A percentile compares a stretch with the other conserved stretches of the same genome.
Evolutionary conservation across 805 yeast genomes (phyloP).

Genomic region (Hanseniaspora jakobsenii): DNA sequence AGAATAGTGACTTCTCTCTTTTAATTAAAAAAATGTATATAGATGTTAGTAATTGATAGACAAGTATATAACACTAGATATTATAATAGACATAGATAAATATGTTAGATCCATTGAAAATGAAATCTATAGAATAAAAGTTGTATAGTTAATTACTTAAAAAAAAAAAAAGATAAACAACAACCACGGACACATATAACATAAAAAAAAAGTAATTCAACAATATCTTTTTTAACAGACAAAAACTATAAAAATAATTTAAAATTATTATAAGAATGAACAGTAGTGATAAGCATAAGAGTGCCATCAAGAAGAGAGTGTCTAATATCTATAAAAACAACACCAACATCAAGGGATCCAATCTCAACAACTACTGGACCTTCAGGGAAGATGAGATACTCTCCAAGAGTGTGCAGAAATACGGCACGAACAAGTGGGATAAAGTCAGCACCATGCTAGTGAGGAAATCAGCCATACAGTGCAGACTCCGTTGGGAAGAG

Average conservation of each 20-base stretch:
- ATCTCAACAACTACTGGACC: conserved; percentile 49
- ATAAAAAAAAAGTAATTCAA: not conserved
- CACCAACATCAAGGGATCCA: conserved; percentile 50
- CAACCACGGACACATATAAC: too few species aligned
- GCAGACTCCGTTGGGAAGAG: conserved; percentile 86
- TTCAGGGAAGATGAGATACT: conserved; percentile 73
- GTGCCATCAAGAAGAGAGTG: not conserved
- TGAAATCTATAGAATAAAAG: too few species aligned
- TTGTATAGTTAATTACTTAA: too few species aligned
- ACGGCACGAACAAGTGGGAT: conserved; percentile 91
- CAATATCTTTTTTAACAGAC: not conserved
- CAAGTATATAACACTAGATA: too few species aligned
- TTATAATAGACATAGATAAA: too few species aligned
- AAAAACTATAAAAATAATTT: not conserved
- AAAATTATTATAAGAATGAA: not conserved
- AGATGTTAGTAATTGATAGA: too few species aligned
- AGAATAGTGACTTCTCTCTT: too few species aligned
- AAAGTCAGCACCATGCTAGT: conserved; percentile 77
- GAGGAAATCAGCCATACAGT: conserved; percentile 80
- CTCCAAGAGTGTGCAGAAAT: conserved; percentile 82
- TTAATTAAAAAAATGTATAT: too few species aligned
- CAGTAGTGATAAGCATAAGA: too few species aligned
- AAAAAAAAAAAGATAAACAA: too few species aligned
- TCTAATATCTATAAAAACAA: conserved; percentile 8
- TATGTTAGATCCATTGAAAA: too few species aligned